These are phyloP conservation scores for Lactarius hengduanensis DNA, from an alignment of 768 basidiomycete species.

Conservation along the genomic window DNA sequence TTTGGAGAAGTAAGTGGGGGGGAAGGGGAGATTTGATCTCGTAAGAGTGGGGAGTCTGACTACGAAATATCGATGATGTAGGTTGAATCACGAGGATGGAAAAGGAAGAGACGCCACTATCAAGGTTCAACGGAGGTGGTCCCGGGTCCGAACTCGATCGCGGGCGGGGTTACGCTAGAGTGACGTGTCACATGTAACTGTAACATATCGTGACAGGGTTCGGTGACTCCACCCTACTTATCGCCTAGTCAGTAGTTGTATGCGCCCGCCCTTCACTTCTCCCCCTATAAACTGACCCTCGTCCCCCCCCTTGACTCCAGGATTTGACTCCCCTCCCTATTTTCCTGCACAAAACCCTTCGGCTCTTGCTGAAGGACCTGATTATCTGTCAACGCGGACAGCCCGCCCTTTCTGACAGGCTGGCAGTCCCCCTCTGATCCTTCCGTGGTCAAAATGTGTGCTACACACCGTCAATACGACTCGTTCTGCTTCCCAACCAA, in stretches of 20 bases:
- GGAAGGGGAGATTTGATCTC: background rate
- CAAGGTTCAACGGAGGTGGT: too few relatives aligned
- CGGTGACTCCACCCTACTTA: conserved; percentile 34
- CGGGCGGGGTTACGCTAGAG: conserved; percentile 7
- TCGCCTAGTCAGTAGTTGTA: conserved; percentile 23
- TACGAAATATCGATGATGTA: background rate
- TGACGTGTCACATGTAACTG: conserved; percentile 31
- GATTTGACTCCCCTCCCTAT: conserved; percentile 10
- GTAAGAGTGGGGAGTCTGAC: background rate
- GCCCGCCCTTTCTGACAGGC: too few relatives aligned
- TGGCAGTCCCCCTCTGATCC: too few relatives aligned
- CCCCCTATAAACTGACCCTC: conserved; percentile 26
- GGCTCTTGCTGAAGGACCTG: conserved; percentile 30
- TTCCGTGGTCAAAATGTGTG: too few relatives aligned
- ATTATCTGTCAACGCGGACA: conserved; percentile 26
- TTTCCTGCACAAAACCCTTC: conserved; percentile 25
- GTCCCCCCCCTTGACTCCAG: conserved; percentile 1
- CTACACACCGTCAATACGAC: too few relatives aligned
- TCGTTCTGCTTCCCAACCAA: too few relatives aligned
- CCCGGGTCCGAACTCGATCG: conserved; percentile 26
- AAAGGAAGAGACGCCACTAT: conserved; percentile 23
- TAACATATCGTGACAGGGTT: conserved; percentile 31
- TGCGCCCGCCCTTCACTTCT: background rate
- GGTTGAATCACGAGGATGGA: conserved; percentile 12
- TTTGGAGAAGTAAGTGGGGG: background rate